Base-by-base conservation (phyloP, 192 early-diverging fungal species). In the Backusella circina region DNA sequence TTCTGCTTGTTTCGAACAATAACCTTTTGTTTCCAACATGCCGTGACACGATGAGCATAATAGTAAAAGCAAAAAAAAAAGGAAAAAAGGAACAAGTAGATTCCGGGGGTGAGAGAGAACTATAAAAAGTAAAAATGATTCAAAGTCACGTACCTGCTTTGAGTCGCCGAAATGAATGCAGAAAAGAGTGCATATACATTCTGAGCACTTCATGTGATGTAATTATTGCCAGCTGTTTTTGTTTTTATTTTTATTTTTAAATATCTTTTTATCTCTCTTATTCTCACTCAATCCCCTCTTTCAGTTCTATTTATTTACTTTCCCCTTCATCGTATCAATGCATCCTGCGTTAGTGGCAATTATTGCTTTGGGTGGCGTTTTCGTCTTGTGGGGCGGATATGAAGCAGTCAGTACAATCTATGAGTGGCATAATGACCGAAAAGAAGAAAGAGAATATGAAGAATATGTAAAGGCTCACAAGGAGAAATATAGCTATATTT, bases 361-460 rank as follows among this genome's bases (percentile, higher is more conserved):
- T 37, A 71, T 77, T 64, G 75, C 66, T 18, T 3, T 70, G 5
- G 75, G 75, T 18, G 54, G 47, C 7, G 47, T 30, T 0, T 44
- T 50, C 13, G 67, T 41, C 3, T 21, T 70, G 5, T 77, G 67
- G 44, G 41, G 54, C 2, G 61, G 75, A 35, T 77, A 70, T 64
- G 75, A 77, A 47, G 28, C 54, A n/a, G 31, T 33, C 39, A 47
- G 26, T 26, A 54, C 32, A 31, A 18, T 70, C 5, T 71, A 50
- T 41, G 75, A 77, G 23, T 51, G 75, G 47, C 67, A 70, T 10
- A 36, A 51, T 28, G 35, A 70, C 18, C 47, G 57, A 32, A 31
- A 68, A n/a, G 75, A 77, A 71, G 68, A 65, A 31, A 35, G 26
- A 12, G 37, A 26, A 21, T 77, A 77, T 71, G 75, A 77, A 65